phyloP scores from a whole-genome alignment of 2,329 filamentous ascomycete species.

The Trichoderma endophyticum region DNA sequence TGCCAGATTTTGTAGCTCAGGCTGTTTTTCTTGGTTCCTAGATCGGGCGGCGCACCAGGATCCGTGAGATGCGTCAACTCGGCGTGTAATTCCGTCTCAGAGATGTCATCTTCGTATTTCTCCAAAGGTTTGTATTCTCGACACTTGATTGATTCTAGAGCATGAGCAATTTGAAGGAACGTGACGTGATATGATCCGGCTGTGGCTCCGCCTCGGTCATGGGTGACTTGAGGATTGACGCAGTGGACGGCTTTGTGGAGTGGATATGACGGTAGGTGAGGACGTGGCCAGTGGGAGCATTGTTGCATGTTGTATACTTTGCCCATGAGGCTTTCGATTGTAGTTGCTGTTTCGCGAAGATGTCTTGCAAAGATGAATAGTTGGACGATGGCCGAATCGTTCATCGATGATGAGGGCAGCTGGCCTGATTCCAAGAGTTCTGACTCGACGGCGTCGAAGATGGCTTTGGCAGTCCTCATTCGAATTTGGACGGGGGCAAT shows the following conservation, averaged over 20 bases:
- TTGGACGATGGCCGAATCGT: slow-evolving; percentile 49
- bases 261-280: slow-evolving; percentile 53
- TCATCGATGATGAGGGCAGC: slow-evolving; percentile 44
- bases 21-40: slow-evolving; percentile 35
- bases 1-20: slow-evolving; percentile 49
- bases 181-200: slow-evolving; percentile 49
- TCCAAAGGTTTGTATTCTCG: slow-evolving; percentile 35
- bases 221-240: slow-evolving; percentile 55
- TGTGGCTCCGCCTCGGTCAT: slow-evolving; percentile 57
- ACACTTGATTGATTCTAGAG: slow-evolving; percentile 44
- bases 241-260: slow-evolving; percentile 51
- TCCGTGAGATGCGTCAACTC: slow-evolving; percentile 33
- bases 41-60: slow-evolving; percentile 35
- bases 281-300: slow-evolving; percentile 36
- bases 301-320: slow-evolving; percentile 49
- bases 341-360: slow-evolving; percentile 49
- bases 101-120: slow-evolving; percentile 19
- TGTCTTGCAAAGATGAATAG: slow-evolving; percentile 55
- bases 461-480: slow-evolving; percentile 42
- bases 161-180: slow-evolving; percentile 41
- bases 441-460: slow-evolving; percentile 48
- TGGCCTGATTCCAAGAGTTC: slow-evolving; percentile 44
- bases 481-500: slow-evolving; percentile 38
- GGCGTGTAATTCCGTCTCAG: background rate
- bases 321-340: slow-evolving; percentile 44